Evolutionary conservation across 345 rosid genomes (phyloP).

Genomic region (Turritis glabra): DNA sequence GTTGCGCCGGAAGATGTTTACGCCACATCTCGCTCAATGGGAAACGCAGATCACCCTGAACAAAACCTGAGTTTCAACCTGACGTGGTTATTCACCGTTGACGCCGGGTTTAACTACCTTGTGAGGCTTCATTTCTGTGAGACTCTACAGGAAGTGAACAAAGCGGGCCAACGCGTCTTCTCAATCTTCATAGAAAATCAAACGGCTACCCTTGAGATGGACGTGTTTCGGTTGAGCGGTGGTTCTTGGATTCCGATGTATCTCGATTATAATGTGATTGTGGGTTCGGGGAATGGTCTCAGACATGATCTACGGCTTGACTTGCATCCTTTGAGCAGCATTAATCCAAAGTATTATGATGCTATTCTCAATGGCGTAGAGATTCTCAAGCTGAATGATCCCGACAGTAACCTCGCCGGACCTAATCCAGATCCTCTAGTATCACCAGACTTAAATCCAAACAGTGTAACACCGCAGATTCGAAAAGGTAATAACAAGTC

Average conservation of each 20-base stretch:
- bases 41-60: neutral
- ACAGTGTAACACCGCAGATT: rapidly evolving
- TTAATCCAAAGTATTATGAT: neutral
- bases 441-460: neutral
- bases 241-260: slow-evolving; percentile 36
- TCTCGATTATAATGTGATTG: slow-evolving; percentile 19
- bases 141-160: neutral
- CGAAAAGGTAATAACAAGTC: neutral
- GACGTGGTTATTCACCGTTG: slow-evolving; percentile 42
- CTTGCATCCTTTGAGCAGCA: neutral
- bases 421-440: slow-evolving; percentile 28
- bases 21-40: slow-evolving; percentile 24
- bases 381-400: slow-evolving; percentile 39
- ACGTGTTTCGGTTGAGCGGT: slow-evolving; percentile 20
- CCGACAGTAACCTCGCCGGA: slow-evolving; percentile 9
- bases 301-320: slow-evolving; percentile 28
- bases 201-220: neutral
- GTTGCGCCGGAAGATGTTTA: slow-evolving; percentile 39
- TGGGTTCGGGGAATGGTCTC: neutral
- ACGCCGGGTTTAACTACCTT: slow-evolving; percentile 32
- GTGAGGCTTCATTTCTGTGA: slow-evolving; percentile 47
- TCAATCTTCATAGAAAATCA: neutral
- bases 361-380: slow-evolving; percentile 52
- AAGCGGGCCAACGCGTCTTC: slow-evolving; percentile 19
- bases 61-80: slow-evolving; percentile 25